Evolutionary conservation across 1,284 basidiomycete species (phyloP).

Genomic region (Boletus hoseneyae): DNA sequence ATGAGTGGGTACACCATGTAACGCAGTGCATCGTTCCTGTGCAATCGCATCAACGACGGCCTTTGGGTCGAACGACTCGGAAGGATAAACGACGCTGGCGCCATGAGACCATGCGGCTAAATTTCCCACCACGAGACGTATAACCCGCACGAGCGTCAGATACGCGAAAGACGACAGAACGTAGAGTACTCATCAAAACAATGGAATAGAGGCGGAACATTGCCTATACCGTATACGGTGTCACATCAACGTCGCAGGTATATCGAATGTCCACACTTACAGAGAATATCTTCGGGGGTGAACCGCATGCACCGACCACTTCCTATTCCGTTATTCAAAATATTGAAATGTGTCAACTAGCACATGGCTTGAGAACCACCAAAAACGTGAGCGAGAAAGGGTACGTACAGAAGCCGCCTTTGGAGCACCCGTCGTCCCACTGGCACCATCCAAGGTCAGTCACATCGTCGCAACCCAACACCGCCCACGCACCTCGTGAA

Average conservation of each 20-base stretch:
- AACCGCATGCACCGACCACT: conserved; percentile 72
- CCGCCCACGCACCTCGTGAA: conserved; percentile 63
- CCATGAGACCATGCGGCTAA: conserved; percentile 77
- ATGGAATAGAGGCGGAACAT: conserved; percentile 78
- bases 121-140: conserved; percentile 79
- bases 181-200: conserved; percentile 74
- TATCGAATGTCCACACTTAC: conserved; percentile 39
- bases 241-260: conserved; percentile 1
- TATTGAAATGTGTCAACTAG: conserved; percentile 71
- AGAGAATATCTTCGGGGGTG: conserved; percentile 60
- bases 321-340: conserved; percentile 74
- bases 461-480: background rate
- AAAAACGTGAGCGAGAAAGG: background rate
- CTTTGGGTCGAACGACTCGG: conserved; percentile 60
- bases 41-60: conserved; percentile 65
- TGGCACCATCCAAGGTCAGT: conserved; percentile 27
- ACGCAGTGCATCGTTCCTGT: conserved; percentile 67
- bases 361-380: background rate
- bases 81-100: conserved; percentile 72
- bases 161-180: background rate
- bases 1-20: conserved; percentile 85
- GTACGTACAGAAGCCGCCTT: conserved; percentile 72
- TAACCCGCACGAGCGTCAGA: conserved; percentile 12
- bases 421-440: conserved; percentile 75
- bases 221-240: conserved; percentile 43